Conservation (phyloP, 129 eudicot species). For the Lactuca sativa region DNA sequence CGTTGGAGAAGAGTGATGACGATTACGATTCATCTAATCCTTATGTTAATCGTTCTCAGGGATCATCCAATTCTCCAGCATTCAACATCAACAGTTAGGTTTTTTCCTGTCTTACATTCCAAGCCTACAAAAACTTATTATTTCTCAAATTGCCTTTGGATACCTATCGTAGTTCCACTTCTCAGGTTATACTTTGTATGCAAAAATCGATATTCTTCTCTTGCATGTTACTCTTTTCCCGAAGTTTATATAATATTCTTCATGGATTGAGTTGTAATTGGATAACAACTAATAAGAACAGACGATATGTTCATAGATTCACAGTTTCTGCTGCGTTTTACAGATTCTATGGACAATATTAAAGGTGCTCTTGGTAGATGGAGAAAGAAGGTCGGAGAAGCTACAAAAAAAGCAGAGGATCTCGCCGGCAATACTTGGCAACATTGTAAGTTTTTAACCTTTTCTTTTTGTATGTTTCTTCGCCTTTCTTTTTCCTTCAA, state of each 20-base stretch:
- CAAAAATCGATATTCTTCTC: constrained; percentile 15
- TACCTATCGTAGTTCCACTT: background rate
- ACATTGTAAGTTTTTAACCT: constrained; percentile 52
- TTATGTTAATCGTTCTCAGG: constrained; percentile 43
- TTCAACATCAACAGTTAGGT: constrained; percentile 59
- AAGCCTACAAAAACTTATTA: constrained; percentile 5
- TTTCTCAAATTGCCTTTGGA: background rate
- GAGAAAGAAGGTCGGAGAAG: constrained; percentile 89
- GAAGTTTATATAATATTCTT: background rate
- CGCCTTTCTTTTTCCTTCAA: background rate
- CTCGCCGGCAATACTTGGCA: constrained; percentile 97
- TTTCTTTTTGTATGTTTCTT: background rate
- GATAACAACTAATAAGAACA: constrained; percentile 1
- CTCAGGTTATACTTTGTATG: background rate
- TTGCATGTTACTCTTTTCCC: constrained; percentile 9
- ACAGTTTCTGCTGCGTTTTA: constrained; percentile 2
- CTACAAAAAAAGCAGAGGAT: constrained; percentile 83
- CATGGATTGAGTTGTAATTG: constrained; percentile 7
- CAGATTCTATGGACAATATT: constrained; percentile 69
- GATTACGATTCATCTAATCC: constrained; percentile 45
- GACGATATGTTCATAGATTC: background rate
- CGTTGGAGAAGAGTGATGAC: constrained; percentile 20
- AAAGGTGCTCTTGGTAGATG: constrained; percentile 83
- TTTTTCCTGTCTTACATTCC: constrained; percentile 2
- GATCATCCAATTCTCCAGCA: constrained; percentile 37